Evolutionary conservation across 2,329 filamentous ascomycete species (phyloP).

Genomic region (Fusarium sp.): DNA sequence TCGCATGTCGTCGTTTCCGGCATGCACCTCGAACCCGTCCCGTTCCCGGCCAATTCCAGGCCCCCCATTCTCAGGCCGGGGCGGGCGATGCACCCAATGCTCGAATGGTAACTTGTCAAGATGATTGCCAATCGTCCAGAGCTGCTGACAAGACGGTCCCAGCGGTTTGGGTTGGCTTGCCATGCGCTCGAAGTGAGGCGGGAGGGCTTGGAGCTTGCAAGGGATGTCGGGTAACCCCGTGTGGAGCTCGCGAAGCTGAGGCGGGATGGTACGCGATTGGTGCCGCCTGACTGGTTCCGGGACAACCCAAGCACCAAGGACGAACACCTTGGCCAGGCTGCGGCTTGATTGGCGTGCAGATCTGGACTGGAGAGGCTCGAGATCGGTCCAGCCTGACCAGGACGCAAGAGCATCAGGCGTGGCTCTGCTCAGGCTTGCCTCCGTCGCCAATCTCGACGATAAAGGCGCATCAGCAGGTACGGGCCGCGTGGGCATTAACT

Average conservation of each 20-base stretch:
- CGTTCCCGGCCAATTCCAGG: neutral
- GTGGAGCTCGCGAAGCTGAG: slow-evolving; percentile 39
- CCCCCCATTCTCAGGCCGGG: neutral
- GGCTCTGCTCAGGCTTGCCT: neutral
- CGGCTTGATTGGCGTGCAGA: slow-evolving; percentile 37
- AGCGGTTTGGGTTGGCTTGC: slow-evolving; percentile 31
- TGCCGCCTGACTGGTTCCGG: slow-evolving; percentile 44
- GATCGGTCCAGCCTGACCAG: slow-evolving; percentile 22
- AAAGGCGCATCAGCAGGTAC: slow-evolving; percentile 31
- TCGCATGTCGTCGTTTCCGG: slow-evolving; percentile 3
- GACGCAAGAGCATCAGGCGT: neutral
- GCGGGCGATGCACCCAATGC: neutral
- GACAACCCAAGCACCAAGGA: slow-evolving; percentile 26
- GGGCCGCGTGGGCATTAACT: slow-evolving; percentile 19
- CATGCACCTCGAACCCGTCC: neutral
- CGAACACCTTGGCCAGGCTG: slow-evolving; percentile 31
- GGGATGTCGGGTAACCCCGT: slow-evolving; percentile 44
- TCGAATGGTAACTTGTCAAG: neutral
- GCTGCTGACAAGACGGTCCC: slow-evolving; percentile 19
- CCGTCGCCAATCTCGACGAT: slow-evolving; percentile 16
- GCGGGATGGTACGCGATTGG: slow-evolving; percentile 45
- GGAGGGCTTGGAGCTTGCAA: slow-evolving; percentile 37
- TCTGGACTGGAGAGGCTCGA: slow-evolving; percentile 32
- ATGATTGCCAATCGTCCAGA: neutral
- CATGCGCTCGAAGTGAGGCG: slow-evolving; percentile 40